Base-by-base conservation (phyloP, 768 basidiomycete species). In the Nevesoporus exiguus region DNA sequence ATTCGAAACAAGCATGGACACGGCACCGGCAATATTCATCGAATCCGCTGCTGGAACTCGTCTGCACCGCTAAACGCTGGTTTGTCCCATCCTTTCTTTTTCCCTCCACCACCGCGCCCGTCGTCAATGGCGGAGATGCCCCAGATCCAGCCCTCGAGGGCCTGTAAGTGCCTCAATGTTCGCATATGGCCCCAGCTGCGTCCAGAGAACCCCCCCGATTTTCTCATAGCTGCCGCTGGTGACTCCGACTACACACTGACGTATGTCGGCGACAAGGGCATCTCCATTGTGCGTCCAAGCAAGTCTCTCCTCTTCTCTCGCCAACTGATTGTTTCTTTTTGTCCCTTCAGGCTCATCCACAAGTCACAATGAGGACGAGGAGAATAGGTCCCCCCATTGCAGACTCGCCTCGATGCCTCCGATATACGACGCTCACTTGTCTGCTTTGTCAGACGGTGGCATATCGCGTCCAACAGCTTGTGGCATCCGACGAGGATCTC, bases 121-220 rank as follows among this genome's bases (percentile, higher is more conserved):
- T 52, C 51, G 5, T 34, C 19, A 49, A 71, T 71, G 70, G 54
- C 60, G 58, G 55, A 66, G 31, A 39, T 53, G 44, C 54, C 50
- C 56, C 53, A 56, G 22, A 58, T 60, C 53, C 36, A 19, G 22
- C 55, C 55, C 45, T 57, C 57, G 33, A 82, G 77, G 71, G 76
- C 87, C 51, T 90, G 88, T 69, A 78, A 73, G 65, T 90, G 88
- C 61, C 80, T 90, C 54, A 90, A 90, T 64, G 76, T 90, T 43
- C 81, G 79, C 57, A 78, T 89, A 56, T 71, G 68, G 41, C 66
- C 76, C 9, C 68, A 68, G 25, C 71, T 70, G 5, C 47, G 47
- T 4, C 19, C 53, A 22, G 56, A 47, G 36, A 59, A 72, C n/a
- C 72, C 74, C 13, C 64, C 73, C 54, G 63, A 67, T 56, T 71